These are phyloP conservation scores for Arthrinium phaeospermum DNA, from an alignment of 2,329 filamentous ascomycete genomes.

Conservation along the genomic window DNA sequence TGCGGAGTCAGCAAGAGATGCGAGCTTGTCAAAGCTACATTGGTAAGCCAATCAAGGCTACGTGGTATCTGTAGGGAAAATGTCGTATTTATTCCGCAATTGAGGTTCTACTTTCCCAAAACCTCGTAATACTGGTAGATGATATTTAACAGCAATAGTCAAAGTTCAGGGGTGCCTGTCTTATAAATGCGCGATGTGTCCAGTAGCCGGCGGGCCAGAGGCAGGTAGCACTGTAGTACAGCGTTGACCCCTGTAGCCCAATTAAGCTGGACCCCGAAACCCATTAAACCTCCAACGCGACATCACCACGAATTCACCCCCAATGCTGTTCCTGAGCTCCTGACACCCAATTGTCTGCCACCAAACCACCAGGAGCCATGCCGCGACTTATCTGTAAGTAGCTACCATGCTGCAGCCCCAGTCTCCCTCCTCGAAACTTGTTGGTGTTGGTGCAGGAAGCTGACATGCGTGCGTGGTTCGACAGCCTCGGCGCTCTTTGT, in stretches of 20 bases:
- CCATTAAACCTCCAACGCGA: conserved; percentile 15
- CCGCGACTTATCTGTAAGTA: conserved; percentile 59
- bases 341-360: not conserved
- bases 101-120: not conserved
- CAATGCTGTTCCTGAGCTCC: conserved; percentile 3
- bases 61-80: not conserved
- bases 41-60: not conserved
- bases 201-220: not conserved
- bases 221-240: not conserved
- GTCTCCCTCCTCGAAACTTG: not conserved
- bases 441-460: not conserved
- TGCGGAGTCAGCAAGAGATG: not conserved
- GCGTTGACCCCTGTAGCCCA: not conserved
- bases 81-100: not conserved
- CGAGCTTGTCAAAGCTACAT: not conserved
- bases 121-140: not conserved
- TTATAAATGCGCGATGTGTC: conserved; percentile 7
- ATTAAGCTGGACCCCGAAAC: conserved; percentile 15
- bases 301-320: not conserved
- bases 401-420: not conserved
- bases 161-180: not conserved
- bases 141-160: not conserved
- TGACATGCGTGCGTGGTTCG: not conserved
- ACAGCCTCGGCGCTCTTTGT: conserved; percentile 69
- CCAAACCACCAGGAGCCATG: conserved; percentile 44